phyloP scores from a whole-genome alignment of 1,139 yeast species.

The Sugiyamaella japonica region DNA sequence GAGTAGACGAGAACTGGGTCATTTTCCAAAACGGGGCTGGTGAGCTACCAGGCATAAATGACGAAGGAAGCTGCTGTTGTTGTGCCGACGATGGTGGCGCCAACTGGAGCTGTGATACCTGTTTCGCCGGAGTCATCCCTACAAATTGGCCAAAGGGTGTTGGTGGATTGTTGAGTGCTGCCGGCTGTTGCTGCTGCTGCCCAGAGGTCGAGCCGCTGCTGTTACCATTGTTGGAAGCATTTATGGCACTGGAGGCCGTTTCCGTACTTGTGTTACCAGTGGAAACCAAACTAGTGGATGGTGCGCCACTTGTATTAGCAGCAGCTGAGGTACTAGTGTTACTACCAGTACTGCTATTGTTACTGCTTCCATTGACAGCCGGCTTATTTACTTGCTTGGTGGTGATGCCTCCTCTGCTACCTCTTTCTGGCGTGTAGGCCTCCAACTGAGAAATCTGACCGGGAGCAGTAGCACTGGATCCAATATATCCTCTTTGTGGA shows the following conservation, averaged over 20 bases:
- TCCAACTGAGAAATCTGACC: conserved; percentile 51
- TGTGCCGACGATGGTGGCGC: conserved; percentile 46
- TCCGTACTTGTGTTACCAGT: not conserved
- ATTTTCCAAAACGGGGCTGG: conserved; percentile 48
- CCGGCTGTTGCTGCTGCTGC: conserved; percentile 15
- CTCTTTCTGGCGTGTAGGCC: conserved; percentile 83
- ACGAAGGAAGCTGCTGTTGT: conserved; percentile 43
- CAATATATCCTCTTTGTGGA: conserved; percentile 47
- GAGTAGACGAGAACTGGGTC: conserved; percentile 44
- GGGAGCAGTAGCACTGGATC: conserved; percentile 8
- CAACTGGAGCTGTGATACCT: conserved; percentile 34
- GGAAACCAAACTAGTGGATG: not conserved
- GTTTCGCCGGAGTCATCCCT: conserved; percentile 33
- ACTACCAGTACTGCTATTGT: not conserved
- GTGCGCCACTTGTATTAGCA: not conserved
- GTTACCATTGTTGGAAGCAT: conserved; percentile 4
- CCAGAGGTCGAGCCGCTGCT: conserved; percentile 1
- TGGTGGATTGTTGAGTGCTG: conserved; percentile 13
- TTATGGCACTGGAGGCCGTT: conserved; percentile 1
- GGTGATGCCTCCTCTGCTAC: conserved; percentile 34
- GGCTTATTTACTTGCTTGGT: conserved; percentile 3
- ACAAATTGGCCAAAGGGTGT: conserved; percentile 11
- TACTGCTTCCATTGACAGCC: conserved; percentile 1
- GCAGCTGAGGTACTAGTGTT: not conserved
- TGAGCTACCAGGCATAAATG: conserved; percentile 44